Conservation (phyloP, 1,284 basidiomycete species). For the Leccinum fallax region DNA sequence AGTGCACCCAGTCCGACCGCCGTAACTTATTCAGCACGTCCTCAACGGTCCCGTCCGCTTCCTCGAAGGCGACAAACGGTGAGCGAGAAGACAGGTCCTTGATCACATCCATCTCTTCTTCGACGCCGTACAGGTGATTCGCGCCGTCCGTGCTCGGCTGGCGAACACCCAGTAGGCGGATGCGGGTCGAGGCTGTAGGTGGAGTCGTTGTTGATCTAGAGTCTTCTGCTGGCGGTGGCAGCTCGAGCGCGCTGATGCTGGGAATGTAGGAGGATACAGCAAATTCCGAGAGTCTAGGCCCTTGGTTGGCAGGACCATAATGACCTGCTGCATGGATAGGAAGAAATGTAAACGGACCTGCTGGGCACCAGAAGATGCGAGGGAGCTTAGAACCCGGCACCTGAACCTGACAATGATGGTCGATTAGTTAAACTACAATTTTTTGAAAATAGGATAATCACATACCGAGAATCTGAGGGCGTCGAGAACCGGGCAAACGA, state of each 20-base stretch:
- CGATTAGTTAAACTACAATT: not conserved
- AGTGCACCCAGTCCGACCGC: not conserved
- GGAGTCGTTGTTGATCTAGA: not conserved
- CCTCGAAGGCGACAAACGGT: conserved; percentile 1
- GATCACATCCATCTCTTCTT: conserved; percentile 7
- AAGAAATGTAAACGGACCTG: conserved; percentile 12
- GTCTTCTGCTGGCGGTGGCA: not conserved
- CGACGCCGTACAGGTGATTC: not conserved
- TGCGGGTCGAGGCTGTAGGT: not conserved
- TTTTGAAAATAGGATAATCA: not conserved
- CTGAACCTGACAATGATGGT: conserved; percentile 1
- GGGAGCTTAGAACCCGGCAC: not conserved
- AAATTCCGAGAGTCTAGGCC: conserved; percentile 13
- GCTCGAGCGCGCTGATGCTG: conserved; percentile 7
- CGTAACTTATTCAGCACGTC: not conserved
- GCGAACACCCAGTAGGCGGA: conserved; percentile 12
- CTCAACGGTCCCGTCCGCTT: conserved; percentile 10
- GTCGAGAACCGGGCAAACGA: conserved; percentile 9
- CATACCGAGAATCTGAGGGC: conserved; percentile 10
- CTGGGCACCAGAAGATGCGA: conserved; percentile 17
- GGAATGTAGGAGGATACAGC: conserved; percentile 17
- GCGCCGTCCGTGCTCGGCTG: conserved; percentile 15
- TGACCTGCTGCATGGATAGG: conserved; percentile 20
- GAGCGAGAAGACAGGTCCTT: not conserved
- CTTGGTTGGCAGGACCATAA: not conserved